Base-by-base conservation (phyloP, 73 alveolate species). In the Stentor roeselii region DNA sequence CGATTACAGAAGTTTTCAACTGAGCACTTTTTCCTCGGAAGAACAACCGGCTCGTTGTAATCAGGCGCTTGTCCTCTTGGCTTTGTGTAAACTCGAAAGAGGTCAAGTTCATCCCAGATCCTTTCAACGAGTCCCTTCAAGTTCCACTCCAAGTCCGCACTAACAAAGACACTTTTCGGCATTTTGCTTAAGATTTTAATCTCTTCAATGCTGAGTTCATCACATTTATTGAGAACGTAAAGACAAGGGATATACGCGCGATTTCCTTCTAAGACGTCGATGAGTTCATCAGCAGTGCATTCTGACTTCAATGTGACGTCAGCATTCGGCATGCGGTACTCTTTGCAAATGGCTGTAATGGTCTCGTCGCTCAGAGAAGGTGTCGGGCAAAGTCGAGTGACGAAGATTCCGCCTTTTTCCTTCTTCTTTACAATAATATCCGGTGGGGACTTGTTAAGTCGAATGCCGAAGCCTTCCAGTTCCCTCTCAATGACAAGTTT, bases 401-500 rank as follows among this genome's bases (percentile, higher is more conserved):
- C 92, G 59, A 85, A 86, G 60, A 97, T 83, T 21, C 99, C 99
- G 37, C 99, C 99, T 60, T 94, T 93, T 61, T 94, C 99, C 91
- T 95, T 92, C 84, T 88, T 93, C 92, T 92, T 97, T 86, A 96
- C 86, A 59, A 86, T 89, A 83, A 98, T 95, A 76, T 95, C 94
- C 2, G 99, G 99, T 37, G 98, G 98, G 78, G 90, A 84, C 85
- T 90, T 95, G 89, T 97, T 97, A 61, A 97, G 90, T 67, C 99
- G 91, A 32, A 97, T 97, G 61, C 99, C 99, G 78, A 98, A 97
- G 38, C 99, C 99, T 91, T 98, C 99, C 42, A 97, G 92, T 90
- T 98, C 99, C 27, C 93, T 41, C 87, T 98, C 99, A 78, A 98
- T 98, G 80, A 95, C 94, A 84, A 95, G 91, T 89, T 98, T 98